A percentile compares a stretch with the other conserved stretches of the same genome.
Conservation (phyloP, 176 grass and related monocot species). For the Zea mays region Zm-B73-REFERENCE-NAM-5.0 NC_050101.1:164630501-164631000, state of each 20-base stretch:
- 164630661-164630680: constrained; percentile 4
- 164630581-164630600: constrained; percentile 8
- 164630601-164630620: not conserved
- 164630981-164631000: too few relatives aligned
- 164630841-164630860: too few relatives aligned
- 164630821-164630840: too few relatives aligned
- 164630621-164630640: constrained; percentile 13
- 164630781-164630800: too few relatives aligned
- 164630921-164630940: too few relatives aligned
- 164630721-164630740: not conserved
- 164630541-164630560: constrained; percentile 31
- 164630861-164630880: too few relatives aligned
- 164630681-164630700: not conserved
- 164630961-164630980: too few relatives aligned
- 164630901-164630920: too few relatives aligned
- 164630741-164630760: constrained; percentile 31
- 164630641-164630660: constrained; percentile 33
- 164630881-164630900: too few relatives aligned
- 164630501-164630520: constrained; percentile 2
- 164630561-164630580: constrained; percentile 23
- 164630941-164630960: too few relatives aligned
- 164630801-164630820: too few relatives aligned
- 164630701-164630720: not conserved
- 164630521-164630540: constrained; percentile 16
- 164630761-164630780: too few relatives aligned